Conservation (phyloP, 257 asterid species). For the Scutellaria minor region DNA sequence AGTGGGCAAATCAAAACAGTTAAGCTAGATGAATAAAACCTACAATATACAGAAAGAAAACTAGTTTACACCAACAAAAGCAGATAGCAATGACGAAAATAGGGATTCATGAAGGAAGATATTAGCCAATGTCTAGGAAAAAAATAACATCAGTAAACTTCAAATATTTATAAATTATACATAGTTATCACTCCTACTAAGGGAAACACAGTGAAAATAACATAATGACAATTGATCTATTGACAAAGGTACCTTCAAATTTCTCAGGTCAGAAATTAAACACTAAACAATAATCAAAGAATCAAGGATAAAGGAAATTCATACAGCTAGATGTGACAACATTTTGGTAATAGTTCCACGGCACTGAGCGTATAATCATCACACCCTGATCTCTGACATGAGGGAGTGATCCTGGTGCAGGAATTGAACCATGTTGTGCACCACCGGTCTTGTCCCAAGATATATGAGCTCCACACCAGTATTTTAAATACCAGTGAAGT, state of each 20-base stretch:
- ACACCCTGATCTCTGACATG: conserved; percentile 63
- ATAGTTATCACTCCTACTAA: not conserved
- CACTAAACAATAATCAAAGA: conserved; percentile 8
- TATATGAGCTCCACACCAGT: conserved; percentile 90
- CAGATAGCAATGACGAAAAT: not conserved
- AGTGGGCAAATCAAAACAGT: not conserved
- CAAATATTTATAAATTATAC: not conserved
- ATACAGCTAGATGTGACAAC: conserved; percentile 99
- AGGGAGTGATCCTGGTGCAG: conserved; percentile 84
- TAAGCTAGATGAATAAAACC: not conserved
- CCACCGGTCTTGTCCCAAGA: conserved; percentile 99
- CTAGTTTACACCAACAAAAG: not conserved
- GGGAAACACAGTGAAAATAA: conserved; percentile 7
- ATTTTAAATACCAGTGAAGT: conserved; percentile 92
- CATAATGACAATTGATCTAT: conserved; percentile 3
- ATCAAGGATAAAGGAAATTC: conserved; percentile 35
- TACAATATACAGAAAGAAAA: not conserved
- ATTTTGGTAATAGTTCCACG: conserved; percentile 97
- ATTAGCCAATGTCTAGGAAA: not conserved
- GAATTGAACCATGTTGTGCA: conserved; percentile 77
- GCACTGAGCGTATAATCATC: conserved; percentile 72
- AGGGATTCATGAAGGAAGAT: not conserved
- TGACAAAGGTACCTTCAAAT: conserved; percentile 11
- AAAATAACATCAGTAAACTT: not conserved
- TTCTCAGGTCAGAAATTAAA: conserved; percentile 2